Evolutionary conservation across 331 rosid species (phyloP), one percentile per base, ranked within the genome.

Genomic region (Cydonia oblonga): DNA sequence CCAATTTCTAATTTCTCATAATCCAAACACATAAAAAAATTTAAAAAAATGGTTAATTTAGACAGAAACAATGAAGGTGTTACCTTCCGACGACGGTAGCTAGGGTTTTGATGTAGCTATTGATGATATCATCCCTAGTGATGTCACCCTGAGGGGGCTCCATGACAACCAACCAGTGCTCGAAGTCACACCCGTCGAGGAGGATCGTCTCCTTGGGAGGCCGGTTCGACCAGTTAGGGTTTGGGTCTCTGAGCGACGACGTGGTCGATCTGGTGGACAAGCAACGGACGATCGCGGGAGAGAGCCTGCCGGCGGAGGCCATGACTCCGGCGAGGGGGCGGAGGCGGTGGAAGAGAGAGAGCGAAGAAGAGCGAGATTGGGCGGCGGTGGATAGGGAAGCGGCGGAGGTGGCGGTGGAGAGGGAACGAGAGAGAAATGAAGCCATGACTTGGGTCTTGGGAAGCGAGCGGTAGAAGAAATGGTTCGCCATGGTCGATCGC

Each of bases 121-220:
- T 87, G 30, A 95, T 95, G 72, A 91, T 89, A 2, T 95, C 96
- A 15, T 95, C 97, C 69, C 99, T 84, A 0, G 96, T 90, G 11
- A 85, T 82, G 0, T 83, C 88, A 9, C 87, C 96, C 73, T 81
- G 91, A 2, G 97, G 99, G 49, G 86, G 84, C 74, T 95, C 99
- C 93, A 95, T 35, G 35, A 91, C 97, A 14, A 95, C 84, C 64
- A 95, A 96, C 99, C 97, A 95, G 82, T 95, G 99, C 76, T 95
- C 93, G 53, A 89, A 95, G 78, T 95, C 97, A 72, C 97, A 95
- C 3, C 99, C 99, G 42, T 95, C 99, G 54, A 89, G 96, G 62
- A 95, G 75, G 16, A 95, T 91, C 1, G 97, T 95, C 85, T 95
- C 98, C 70, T 91, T 89, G 2, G 99, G 99, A 5, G 97, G 97